Evolutionary conservation across 129 eudicot species (phyloP), one percentile per base, ranked within the genome.

Genomic region (Kitagawia praeruptora): DNA sequence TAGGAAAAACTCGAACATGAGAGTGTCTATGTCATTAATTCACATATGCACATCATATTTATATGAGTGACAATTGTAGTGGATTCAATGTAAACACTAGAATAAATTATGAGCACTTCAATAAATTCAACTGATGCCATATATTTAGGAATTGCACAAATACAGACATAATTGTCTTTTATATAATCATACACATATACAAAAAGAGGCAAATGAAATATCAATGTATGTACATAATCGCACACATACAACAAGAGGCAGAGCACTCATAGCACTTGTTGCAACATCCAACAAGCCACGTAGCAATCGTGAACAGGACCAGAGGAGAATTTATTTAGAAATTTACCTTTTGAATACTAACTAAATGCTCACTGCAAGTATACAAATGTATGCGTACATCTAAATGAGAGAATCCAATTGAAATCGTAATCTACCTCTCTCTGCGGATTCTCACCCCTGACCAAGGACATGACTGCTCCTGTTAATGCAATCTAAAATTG

Each of bases 401-500:
- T 64, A 58, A 70, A 51, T 15, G 28, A 38, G 25, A 78, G 63
- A 46, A 56, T 27, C 72, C 41, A 70, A 39, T 75, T 45, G 44
- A 66, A 44, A 77, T 76, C 10, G 71, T 44, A 58, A 69, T 75
- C 87, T 85, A 92, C 99, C 92, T 96, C 99, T 92, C 99, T 90
- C 84, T 90, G 84, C 40, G 96, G 96, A 39, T 81, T 82, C 75
- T 95, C 99, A 77, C 92, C 93, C 54, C 78, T 89, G 75, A 96
- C 85, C 38, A 86, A 92, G 48, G 99, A 84, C 84, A 90, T 46
- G 27, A 89, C 95, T 78, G 82, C 95, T 81, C 99, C 99, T 61
- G 98, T 83, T 76, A 87, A 80, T 42, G 98, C 95, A 85, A 96
- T 77, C 98, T 31, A n/a, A n/a, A n/a, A n/a, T n/a, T n/a, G n/a